Conservation (phyloP, 306 rosid species). For the Prinsepia uniflora region DNA sequence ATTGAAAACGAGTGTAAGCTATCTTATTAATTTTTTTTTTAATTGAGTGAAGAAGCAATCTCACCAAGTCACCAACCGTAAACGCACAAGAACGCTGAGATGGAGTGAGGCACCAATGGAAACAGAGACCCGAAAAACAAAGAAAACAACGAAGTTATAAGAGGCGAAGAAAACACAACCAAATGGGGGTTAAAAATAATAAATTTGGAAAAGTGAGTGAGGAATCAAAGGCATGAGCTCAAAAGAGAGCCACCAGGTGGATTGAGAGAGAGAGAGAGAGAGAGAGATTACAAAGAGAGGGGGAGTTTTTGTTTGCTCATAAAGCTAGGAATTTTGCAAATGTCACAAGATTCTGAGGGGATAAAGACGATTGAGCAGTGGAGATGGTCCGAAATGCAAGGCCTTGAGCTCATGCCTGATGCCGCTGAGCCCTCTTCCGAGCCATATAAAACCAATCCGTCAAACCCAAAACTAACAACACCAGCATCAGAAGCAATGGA, state of each 20-base stretch:
- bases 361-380: conserved; percentile 82
- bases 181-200: conserved; percentile 23
- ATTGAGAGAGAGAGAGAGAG: conserved; percentile 35
- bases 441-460: conserved; percentile 33
- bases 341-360: conserved; percentile 90
- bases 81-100: conserved; percentile 24
- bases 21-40: conserved; percentile 32
- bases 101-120: conserved; percentile 1
- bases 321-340: conserved; percentile 59
- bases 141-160: conserved; percentile 18
- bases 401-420: conserved; percentile 63
- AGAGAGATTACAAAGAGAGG: conserved; percentile 31
- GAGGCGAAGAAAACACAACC: background rate
- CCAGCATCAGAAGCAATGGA: conserved; percentile 39
- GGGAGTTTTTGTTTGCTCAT: conserved; percentile 35
- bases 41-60: conserved; percentile 33
- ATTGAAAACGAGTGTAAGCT: conserved; percentile 16
- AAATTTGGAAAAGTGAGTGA: conserved; percentile 18
- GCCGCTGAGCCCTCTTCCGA: conserved; percentile 38
- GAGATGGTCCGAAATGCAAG: conserved; percentile 99
- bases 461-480: conserved; percentile 8
- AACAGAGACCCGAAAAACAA: conserved; percentile 9
- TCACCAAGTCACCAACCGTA: conserved; percentile 23
- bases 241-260: conserved; percentile 36
- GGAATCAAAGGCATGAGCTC: conserved; percentile 37